Evolutionary conservation across 116 monocot species (phyloP), one percentile per base, ranked within the genome.

Genomic region (Phalaenopsis hybrid): DNA sequence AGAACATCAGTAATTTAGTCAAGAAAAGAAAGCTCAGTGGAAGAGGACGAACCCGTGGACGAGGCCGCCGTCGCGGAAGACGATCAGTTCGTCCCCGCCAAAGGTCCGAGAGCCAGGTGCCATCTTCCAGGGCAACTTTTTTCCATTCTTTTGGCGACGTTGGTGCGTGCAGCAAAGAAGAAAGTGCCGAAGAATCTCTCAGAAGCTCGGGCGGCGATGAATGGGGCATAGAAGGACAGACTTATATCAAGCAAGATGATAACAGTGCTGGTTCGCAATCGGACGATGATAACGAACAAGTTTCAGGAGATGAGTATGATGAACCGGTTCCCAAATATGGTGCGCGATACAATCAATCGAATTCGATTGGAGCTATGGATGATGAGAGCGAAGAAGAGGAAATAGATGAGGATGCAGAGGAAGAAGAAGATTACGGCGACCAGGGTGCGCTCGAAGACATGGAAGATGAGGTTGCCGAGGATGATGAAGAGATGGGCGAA

Each of bases 291-390:
- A 77, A 77, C 23, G 77, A 28, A 28, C 77, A 86, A 44, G 81
- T 81, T 70, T 94, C 86, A 25, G 92, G 79, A 10, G 92, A 94
- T 81, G 95, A 91, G 59, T 96, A 87, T 77, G 94, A 92, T 82
- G 94, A 91, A 21, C 89, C 85, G 63, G 75, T 41, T 45, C 37
- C 77, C 4, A 79, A 81, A 34, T 92, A 90, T 79, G 48, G 57
- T 51, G 34, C 65, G 28, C 82, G 57, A 8, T 92, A 89, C 82
- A 79, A 76, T 51, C 75, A 57, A 23, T 79, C 77, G 28, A 85
- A 81, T 50, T 84, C 86, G 4, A 63, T 81, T 49, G 84, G 59
- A 12, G 16, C 84, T 57, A 84, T 87, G 77, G 91, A 88, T 65
- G 92, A 94, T 57, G 92, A 88, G 4, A 85, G 80, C 37, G 9